These are phyloP conservation scores for Neoconidiobolus thromboides DNA, from an alignment of 371 early-diverging fungal genomes.

Conservation along the genomic window DNA sequence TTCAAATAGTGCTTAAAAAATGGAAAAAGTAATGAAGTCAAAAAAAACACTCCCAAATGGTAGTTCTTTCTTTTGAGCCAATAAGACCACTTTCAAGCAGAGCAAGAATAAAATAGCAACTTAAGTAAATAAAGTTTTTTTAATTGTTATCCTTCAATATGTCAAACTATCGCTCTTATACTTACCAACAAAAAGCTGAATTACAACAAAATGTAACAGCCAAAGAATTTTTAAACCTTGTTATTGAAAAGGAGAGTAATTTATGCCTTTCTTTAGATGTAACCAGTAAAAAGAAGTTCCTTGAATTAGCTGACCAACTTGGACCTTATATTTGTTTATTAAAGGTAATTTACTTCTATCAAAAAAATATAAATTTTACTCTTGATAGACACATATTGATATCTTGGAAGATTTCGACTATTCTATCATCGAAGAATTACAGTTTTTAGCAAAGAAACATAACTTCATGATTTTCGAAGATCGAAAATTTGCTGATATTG, in stretches of 20 bases:
- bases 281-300: slow-evolving; percentile 61
- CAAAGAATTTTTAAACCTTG: slow-evolving; percentile 48
- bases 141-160: neutral
- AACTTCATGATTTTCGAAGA: slow-evolving; percentile 94
- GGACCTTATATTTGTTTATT: slow-evolving; percentile 88
- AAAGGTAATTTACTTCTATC: slow-evolving; percentile 34
- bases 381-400: slow-evolving; percentile 76
- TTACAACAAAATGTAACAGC: neutral
- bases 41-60: too few relatives aligned
- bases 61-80: too few relatives aligned
- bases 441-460: slow-evolving; percentile 57
- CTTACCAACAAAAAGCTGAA: slow-evolving; percentile 1
- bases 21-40: too few relatives aligned
- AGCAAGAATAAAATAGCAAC: too few relatives aligned
- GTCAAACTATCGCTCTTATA: neutral
- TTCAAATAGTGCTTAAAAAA: too few relatives aligned
- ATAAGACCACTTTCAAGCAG: too few relatives aligned
- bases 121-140: neutral
- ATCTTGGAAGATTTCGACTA: slow-evolving; percentile 80
- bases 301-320: slow-evolving; percentile 64
- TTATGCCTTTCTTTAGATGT: slow-evolving; percentile 82
- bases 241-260: slow-evolving; percentile 83
- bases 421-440: slow-evolving; percentile 51
- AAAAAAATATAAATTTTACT: neutral
- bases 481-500: slow-evolving; percentile 92